Evolutionary conservation across 2,329 filamentous ascomycete genomes (phyloP).

Genomic region (Arthroderma uncinatum): DNA sequence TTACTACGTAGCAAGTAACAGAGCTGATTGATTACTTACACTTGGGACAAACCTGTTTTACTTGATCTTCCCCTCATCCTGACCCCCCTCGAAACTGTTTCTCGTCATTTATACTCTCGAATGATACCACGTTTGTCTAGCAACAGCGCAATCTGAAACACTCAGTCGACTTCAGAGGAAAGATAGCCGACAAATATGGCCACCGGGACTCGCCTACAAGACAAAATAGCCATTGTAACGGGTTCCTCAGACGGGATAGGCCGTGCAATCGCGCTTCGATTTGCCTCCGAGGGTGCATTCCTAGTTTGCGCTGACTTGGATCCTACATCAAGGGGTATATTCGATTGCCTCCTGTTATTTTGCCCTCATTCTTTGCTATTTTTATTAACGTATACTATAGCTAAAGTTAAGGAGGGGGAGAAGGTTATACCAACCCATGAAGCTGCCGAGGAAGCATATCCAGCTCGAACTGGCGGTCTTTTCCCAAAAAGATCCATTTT

Average conservation of each 20-base stretch:
- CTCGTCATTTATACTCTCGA: no score
- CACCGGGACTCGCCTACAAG: slow-evolving; percentile 5
- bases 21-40: no score
- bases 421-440: slow-evolving; percentile 16
- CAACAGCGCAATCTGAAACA: no score
- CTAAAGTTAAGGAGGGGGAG: background rate
- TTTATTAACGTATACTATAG: background rate
- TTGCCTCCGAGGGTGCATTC: slow-evolving; percentile 17
- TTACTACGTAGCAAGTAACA: no score
- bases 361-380: no score
- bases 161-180: no score
- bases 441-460: slow-evolving; percentile 9
- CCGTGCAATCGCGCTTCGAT: slow-evolving; percentile 15
- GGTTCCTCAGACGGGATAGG: slow-evolving; percentile 17
- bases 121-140: no score
- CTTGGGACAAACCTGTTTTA: no score
- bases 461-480: background rate
- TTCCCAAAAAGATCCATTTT: slow-evolving; percentile 25
- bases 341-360: background rate
- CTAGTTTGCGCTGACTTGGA: slow-evolving; percentile 17
- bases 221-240: slow-evolving; percentile 18
- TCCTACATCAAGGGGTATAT: slow-evolving; percentile 12
- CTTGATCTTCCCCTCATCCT: no score
- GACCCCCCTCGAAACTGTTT: no score
- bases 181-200: background rate